Percentiles rank a stretch among this genome's conserved stretches.
These are phyloP conservation scores for Termitomyces sp. DNA, from an alignment of 768 basidiomycete genomes.

Conservation along the genomic window DNA sequence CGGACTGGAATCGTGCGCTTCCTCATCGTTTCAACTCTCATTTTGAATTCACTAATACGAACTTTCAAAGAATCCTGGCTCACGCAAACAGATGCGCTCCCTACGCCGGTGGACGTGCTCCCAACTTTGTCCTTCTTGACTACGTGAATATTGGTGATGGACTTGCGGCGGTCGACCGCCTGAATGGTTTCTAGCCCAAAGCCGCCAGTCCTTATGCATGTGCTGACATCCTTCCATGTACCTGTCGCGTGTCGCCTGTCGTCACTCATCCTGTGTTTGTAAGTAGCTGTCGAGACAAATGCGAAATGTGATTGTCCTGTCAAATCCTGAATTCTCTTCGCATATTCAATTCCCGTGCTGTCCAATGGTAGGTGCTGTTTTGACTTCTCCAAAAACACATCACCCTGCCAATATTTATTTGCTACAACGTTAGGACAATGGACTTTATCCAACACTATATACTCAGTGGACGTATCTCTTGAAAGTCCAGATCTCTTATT, in stretches of 20 bases:
- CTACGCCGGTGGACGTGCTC: conserved; percentile 33
- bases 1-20: conserved; percentile 21
- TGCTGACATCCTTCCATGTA: not conserved
- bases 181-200: conserved; percentile 28
- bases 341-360: too few species aligned
- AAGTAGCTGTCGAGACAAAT: not conserved
- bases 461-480: too few species aligned
- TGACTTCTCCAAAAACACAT: too few species aligned
- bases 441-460: too few species aligned
- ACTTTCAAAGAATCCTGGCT: conserved; percentile 26
- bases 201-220: too few species aligned
- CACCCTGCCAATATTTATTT: too few species aligned
- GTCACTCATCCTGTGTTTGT: not conserved
- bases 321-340: too few species aligned
- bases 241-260: not conserved
- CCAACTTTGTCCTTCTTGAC: conserved; percentile 48
- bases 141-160: conserved; percentile 42
- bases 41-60: not conserved
- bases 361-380: too few species aligned
- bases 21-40: not conserved
- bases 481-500: too few species aligned
- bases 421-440: too few species aligned
- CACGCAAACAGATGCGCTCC: conserved; percentile 40
- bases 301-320: not conserved
- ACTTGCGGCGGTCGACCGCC: conserved; percentile 30